phyloP scores from a whole-genome alignment of 148 eudicot species.

The Chenopodium berlandieri region DNA sequence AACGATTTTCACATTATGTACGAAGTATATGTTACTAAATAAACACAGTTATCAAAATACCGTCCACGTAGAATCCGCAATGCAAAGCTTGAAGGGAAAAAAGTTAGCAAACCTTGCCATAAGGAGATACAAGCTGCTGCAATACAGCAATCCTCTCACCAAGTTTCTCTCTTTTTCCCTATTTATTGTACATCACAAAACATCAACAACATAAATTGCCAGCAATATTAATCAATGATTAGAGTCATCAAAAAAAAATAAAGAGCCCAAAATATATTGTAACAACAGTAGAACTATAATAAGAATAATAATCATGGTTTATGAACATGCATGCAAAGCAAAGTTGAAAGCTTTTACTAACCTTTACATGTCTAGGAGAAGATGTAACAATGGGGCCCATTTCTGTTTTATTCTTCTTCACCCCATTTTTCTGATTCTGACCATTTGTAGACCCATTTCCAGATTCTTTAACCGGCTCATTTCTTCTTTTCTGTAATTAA shows the following conservation, averaged over 20 bases:
- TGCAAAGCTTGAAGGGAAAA: not conserved
- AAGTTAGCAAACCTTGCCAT: constrained; percentile 34
- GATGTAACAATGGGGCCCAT: constrained; percentile 3
- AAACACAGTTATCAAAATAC: not conserved
- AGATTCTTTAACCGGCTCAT: constrained; percentile 31
- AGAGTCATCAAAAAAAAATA: too few species aligned
- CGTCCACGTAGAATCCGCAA: not conserved
- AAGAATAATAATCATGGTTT: not conserved
- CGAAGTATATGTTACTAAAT: too few species aligned
- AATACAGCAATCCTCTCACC: constrained; percentile 38
- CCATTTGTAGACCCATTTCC: constrained; percentile 15
- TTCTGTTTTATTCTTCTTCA: constrained; percentile 33
- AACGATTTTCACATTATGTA: too few species aligned
- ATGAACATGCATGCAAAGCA: constrained; percentile 29
- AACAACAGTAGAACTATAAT: not conserved
- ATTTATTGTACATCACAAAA: not conserved
- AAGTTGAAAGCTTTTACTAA: not conserved
- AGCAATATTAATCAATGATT: not conserved
- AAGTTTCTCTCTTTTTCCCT: constrained; percentile 34
- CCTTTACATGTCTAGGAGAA: constrained; percentile 33
- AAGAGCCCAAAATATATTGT: not conserved
- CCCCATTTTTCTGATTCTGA: constrained; percentile 25
- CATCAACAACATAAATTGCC: not conserved
- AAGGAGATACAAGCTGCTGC: constrained; percentile 45
- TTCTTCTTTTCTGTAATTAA: constrained; percentile 32